These are phyloP conservation scores for Tilletia setariae DNA, from an alignment of 1,284 basidiomycete species.

Conservation along the genomic window DNA sequence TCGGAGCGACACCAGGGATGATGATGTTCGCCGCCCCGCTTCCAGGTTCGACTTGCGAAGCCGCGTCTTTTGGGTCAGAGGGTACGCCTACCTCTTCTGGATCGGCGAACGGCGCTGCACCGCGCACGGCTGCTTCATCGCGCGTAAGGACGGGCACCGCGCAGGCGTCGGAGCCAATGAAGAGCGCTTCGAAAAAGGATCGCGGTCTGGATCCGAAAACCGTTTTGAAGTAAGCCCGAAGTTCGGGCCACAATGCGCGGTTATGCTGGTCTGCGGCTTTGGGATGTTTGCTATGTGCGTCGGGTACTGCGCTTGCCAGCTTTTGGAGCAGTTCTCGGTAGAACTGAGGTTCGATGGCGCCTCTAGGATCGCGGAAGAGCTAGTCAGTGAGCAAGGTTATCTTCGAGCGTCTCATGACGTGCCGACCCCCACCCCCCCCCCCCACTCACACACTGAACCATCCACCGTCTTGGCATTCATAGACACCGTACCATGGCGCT, in stretches of 20 bases:
- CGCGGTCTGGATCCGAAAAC: constrained; percentile 66
- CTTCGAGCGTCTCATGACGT: too few relatives aligned
- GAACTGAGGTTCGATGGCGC: constrained; percentile 34
- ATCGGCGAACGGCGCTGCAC: constrained; percentile 29
- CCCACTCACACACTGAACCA: constrained; percentile 76
- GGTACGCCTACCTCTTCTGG: constrained; percentile 17
- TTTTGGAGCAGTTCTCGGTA: constrained; percentile 33
- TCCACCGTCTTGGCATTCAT: constrained; percentile 68
- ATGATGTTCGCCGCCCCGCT: constrained; percentile 29
- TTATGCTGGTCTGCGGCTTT: constrained; percentile 61
- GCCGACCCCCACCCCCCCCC: too few relatives aligned
- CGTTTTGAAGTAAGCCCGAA: constrained; percentile 63
- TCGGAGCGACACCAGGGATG: constrained; percentile 49
- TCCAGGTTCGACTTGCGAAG: constrained; percentile 11
- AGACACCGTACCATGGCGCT: constrained; percentile 73
- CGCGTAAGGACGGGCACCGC: constrained; percentile 66
- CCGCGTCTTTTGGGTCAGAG: background rate
- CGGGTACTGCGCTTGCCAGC: constrained; percentile 29
- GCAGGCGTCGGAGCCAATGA: constrained; percentile 73
- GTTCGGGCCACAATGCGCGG: constrained; percentile 63
- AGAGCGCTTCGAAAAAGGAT: constrained; percentile 69
- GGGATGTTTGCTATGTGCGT: constrained; percentile 56
- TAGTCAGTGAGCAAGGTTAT: too few relatives aligned
- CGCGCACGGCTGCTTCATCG: constrained; percentile 42
- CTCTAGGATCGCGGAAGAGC: constrained; percentile 58